Conservation (phyloP, 371 early-diverging fungal genomes). For the Dichotomocladium elegans region DNA sequence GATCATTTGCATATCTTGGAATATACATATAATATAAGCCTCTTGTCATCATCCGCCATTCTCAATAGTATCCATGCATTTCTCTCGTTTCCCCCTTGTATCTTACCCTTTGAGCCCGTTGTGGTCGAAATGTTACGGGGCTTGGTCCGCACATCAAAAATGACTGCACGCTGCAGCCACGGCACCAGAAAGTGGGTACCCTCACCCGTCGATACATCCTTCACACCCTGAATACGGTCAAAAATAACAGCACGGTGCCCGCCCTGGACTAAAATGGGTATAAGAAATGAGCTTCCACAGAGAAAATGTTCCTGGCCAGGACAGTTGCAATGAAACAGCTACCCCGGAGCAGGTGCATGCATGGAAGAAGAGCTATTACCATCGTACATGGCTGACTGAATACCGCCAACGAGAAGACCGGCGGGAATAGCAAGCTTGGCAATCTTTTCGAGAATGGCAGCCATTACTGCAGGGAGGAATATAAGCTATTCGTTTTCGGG, state of each 20-base stretch:
- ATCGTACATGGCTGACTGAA: slow-evolving; percentile 89
- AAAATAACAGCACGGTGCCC: slow-evolving; percentile 96
- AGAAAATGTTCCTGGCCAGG: too few species aligned
- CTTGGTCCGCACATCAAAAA: slow-evolving; percentile 88
- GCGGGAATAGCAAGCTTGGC: slow-evolving; percentile 66
- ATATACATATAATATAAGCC: too few species aligned
- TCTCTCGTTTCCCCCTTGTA: background rate
- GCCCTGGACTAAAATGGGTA: slow-evolving; percentile 90
- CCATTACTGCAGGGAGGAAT: slow-evolving; percentile 19
- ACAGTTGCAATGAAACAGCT: too few species aligned
- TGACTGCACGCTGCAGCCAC: slow-evolving; percentile 80
- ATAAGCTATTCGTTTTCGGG: too few species aligned
- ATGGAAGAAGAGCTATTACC: too few species aligned
- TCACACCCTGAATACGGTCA: slow-evolving; percentile 93
- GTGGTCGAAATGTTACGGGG: slow-evolving; percentile 97
- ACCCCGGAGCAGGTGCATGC: too few species aligned
- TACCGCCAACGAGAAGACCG: slow-evolving; percentile 62
- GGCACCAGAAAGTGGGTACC: slow-evolving; percentile 98
- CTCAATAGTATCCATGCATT: background rate
- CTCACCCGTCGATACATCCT: slow-evolving; percentile 74
- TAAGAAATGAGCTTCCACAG: too few species aligned
- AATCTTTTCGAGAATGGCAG: slow-evolving; percentile 51
- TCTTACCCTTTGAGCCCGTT: slow-evolving; percentile 65
- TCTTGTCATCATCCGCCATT: background rate
- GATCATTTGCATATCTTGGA: slow-evolving; percentile 84